Conservation (phyloP, 1,139 yeast genomes). For the Torulaspora pretoriensis region DNA sequence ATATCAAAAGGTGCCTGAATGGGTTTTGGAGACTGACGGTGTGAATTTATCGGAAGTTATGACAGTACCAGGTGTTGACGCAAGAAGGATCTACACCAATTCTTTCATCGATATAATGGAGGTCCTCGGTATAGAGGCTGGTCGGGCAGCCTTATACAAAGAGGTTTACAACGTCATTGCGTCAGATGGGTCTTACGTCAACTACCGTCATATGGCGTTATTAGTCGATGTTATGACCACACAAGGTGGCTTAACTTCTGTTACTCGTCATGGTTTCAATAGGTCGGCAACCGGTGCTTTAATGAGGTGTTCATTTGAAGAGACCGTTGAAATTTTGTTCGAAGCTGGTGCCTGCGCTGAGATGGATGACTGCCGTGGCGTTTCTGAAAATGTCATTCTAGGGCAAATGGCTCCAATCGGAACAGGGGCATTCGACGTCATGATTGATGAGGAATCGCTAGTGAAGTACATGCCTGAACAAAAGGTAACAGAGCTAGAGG, state of each 20-base stretch:
- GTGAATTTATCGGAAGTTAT: slow-evolving; percentile 92
- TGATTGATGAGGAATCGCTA: slow-evolving; percentile 87
- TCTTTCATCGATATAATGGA: slow-evolving; percentile 93
- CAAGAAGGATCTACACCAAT: slow-evolving; percentile 85
- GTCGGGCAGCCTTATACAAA: slow-evolving; percentile 86
- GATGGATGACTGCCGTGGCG: slow-evolving; percentile 96
- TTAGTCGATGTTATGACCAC: slow-evolving; percentile 98
- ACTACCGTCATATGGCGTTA: slow-evolving; percentile 96
- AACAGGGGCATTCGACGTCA: slow-evolving; percentile 95
- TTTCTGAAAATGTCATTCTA: slow-evolving; percentile 93
- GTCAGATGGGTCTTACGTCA: slow-evolving; percentile 98
- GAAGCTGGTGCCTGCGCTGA: slow-evolving; percentile 99
- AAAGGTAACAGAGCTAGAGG: slow-evolving; percentile 41
- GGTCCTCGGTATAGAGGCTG: slow-evolving; percentile 97
- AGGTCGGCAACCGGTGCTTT: slow-evolving; percentile 98
- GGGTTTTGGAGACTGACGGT: slow-evolving; percentile 99
- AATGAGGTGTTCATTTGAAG: slow-evolving; percentile 99
- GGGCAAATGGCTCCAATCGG: slow-evolving; percentile 99
- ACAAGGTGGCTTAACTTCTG: slow-evolving; percentile 97
- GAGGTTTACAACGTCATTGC: slow-evolving; percentile 97
- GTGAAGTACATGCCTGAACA: slow-evolving; percentile 44
- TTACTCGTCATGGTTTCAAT: slow-evolving; percentile 99
- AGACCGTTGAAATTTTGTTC: slow-evolving; percentile 92
- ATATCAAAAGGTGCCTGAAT: slow-evolving; percentile 82
- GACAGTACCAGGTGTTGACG: slow-evolving; percentile 92